Evolutionary conservation across 805 yeast species (phyloP).

Genomic region (Priceomyces medius): DNA sequence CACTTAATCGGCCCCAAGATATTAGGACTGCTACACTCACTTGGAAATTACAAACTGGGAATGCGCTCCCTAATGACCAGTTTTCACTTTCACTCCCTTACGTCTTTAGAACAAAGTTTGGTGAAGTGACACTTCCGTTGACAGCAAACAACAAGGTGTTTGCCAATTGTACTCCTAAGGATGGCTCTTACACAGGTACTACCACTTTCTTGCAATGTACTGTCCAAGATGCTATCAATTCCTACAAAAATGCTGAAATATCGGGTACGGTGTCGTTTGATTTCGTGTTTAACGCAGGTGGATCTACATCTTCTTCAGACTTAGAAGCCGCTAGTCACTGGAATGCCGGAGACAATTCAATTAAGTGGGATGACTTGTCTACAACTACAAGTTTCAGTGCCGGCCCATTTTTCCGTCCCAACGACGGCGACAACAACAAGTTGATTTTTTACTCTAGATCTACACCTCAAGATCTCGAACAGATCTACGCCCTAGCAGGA

Average conservation of each 20-base stretch:
- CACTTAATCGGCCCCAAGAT: slow-evolving; percentile 15
- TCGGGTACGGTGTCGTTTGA: slow-evolving; percentile 14
- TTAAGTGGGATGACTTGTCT: slow-evolving; percentile 13
- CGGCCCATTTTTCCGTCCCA: slow-evolving; percentile 13
- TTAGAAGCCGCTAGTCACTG: slow-evolving; percentile 11
- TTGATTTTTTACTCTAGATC: slow-evolving; percentile 14
- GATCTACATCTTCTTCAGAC: slow-evolving; percentile 14
- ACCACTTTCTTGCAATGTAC: slow-evolving; percentile 11
- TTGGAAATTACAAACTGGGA: slow-evolving; percentile 10
- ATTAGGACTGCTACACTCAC: slow-evolving; percentile 16
- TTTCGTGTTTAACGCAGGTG: slow-evolving; percentile 19
- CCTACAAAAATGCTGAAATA: not conserved
- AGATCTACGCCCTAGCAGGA: slow-evolving; percentile 14
- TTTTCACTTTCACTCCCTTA: slow-evolving; percentile 13
- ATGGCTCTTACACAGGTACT: slow-evolving; percentile 10
- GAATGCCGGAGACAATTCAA: slow-evolving; percentile 5
- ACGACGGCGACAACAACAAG: slow-evolving; percentile 7
- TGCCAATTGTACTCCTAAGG: slow-evolving; percentile 11
- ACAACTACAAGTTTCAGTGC: slow-evolving; percentile 9
- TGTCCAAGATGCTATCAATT: slow-evolving; percentile 6
- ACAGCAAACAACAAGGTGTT: slow-evolving; percentile 10
- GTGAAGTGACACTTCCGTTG: slow-evolving; percentile 7
- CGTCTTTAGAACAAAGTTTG: slow-evolving; percentile 17
- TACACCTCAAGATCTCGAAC: slow-evolving; percentile 14
- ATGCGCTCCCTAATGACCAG: slow-evolving; percentile 9